Percentiles rank a stretch among this genome's conserved stretches.
These are phyloP conservation scores for Albifimbria verrucaria DNA, from an alignment of 2,329 filamentous ascomycete species.

Conservation along the genomic window DNA sequence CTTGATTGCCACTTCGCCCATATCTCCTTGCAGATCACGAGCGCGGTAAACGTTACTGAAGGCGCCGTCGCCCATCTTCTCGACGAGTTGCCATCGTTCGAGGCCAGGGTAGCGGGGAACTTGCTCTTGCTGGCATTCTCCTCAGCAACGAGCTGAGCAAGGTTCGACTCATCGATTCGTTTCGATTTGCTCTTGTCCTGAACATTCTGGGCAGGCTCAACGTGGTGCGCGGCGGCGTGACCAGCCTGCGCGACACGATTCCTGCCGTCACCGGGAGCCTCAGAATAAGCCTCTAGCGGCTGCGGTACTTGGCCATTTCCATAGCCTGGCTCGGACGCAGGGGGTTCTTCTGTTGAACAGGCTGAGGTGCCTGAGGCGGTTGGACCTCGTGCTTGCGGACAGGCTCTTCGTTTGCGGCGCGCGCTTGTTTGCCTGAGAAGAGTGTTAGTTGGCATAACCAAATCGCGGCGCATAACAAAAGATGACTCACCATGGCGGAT, in stretches of 20 bases:
- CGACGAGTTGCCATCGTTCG: slow-evolving; percentile 72
- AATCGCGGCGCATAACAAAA: background rate
- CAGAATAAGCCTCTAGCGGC: slow-evolving; percentile 59
- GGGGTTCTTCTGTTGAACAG: slow-evolving; percentile 52
- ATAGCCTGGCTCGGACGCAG: slow-evolving; percentile 40
- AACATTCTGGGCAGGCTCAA: slow-evolving; percentile 57
- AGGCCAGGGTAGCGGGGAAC: slow-evolving; percentile 61
- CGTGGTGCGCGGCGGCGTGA: slow-evolving; percentile 60
- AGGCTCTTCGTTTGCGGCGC: slow-evolving; percentile 56
- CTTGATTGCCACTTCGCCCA: slow-evolving; percentile 90
- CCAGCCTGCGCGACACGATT: slow-evolving; percentile 68
- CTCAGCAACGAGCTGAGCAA: slow-evolving; percentile 85
- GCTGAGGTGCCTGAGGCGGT: slow-evolving; percentile 49
- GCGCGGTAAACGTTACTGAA: slow-evolving; percentile 99
- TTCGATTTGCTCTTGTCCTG: slow-evolving; percentile 25
- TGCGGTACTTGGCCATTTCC: slow-evolving; percentile 39
- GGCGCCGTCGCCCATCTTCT: slow-evolving; percentile 98
- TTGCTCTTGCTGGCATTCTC: slow-evolving; percentile 84
- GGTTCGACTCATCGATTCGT: slow-evolving; percentile 59
- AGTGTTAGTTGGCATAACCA: slow-evolving; percentile 11
- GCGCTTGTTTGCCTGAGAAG: slow-evolving; percentile 76
- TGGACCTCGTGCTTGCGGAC: slow-evolving; percentile 51
- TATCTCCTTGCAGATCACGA: slow-evolving; percentile 66
- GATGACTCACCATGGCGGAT: slow-evolving; percentile 76
- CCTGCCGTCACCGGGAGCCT: slow-evolving; percentile 55